Evolutionary conservation across 306 rosid genomes (phyloP), one percentile per base, ranked within the genome.

Genomic region (Ochetophila trinervis): DNA sequence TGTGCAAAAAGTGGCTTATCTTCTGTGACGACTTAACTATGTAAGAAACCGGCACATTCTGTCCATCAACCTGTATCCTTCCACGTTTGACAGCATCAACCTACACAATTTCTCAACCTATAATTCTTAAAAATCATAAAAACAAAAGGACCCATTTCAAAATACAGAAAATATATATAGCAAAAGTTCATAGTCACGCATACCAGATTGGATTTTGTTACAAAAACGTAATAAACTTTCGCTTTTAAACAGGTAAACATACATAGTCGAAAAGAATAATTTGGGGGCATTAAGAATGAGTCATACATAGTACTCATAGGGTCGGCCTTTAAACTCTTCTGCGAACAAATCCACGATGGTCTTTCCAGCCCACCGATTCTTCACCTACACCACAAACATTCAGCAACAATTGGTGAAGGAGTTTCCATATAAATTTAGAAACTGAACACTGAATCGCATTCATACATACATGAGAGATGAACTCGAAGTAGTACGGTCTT

Each of bases 341-440:
- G 99, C 76, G 37, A 94, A 90, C 76, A 94, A 81, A 71, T 88
- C 97, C 10, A 94, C 96, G 15, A 88, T 82, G 57, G 86, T 84
- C 87, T 86, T 88, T 51, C 97, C 99, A 0, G 89, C 95, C 99
- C 99, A 94, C 11, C 96, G 86, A 65, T 88, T 86, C 69, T 90
- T 88, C 20, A 88, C 99, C 97, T 94, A 76, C n/a, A n/a, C 16
- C 59, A 62, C 70, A 40, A 20, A 67, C 34, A 10, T 17, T 3
- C 5, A 37, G 3, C 13, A 47, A 48, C 53, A 42, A 48, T 12
- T 2, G 6, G 6, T 1, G 11, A n/a, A 55, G 58, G 73, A 76
- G 76, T 76, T n/a, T 83, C 62, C 54, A 48, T 47, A 23, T 20
- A 64, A n/a, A 64, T 20, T 22, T 13, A 27, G 7, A n/a, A 56